Evolutionary conservation across 2,329 filamentous ascomycete species (phyloP).

Genomic region (Verticillium albo-atrum): DNA sequence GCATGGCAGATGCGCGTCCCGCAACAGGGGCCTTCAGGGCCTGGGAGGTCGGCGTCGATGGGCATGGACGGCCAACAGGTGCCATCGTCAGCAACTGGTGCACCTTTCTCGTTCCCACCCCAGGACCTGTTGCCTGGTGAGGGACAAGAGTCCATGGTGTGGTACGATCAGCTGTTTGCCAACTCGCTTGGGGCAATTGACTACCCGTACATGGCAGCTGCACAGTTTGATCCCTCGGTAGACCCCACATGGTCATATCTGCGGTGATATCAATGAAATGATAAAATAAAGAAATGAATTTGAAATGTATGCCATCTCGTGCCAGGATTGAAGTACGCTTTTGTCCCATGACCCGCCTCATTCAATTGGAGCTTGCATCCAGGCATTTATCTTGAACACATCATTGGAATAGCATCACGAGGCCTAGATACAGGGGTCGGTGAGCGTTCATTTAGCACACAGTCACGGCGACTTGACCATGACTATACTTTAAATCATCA

Average conservation of each 20-base stretch:
- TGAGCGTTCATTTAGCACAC: too few relatives aligned
- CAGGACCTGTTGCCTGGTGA: slow-evolving; percentile 9
- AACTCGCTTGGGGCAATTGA: slow-evolving; percentile 27
- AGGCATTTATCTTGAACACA: too few relatives aligned
- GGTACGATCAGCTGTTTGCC: slow-evolving; percentile 28
- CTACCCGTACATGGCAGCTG: slow-evolving; percentile 25
- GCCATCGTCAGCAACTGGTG: background rate
- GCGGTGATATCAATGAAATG: slow-evolving; percentile 1
- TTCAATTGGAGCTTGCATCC: too few relatives aligned
- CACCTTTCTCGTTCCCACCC: slow-evolving; percentile 1
- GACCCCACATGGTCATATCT: slow-evolving; percentile 26
- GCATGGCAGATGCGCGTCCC: background rate
- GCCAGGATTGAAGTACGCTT: too few relatives aligned
- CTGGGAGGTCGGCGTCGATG: background rate
- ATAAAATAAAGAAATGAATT: too few relatives aligned
- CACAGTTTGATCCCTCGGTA: slow-evolving; percentile 25
- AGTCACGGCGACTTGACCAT: too few relatives aligned
- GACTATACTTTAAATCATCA: too few relatives aligned
- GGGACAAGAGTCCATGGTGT: slow-evolving; percentile 28
- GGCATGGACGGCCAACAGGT: background rate
- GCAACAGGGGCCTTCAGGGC: background rate
- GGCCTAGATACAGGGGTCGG: too few relatives aligned
- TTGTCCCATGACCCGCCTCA: too few relatives aligned
- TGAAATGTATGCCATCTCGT: too few relatives aligned
- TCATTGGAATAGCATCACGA: too few relatives aligned